These are phyloP conservation scores for Nidularia sp. DNA, from an alignment of 768 basidiomycete species.

Conservation along the genomic window DNA sequence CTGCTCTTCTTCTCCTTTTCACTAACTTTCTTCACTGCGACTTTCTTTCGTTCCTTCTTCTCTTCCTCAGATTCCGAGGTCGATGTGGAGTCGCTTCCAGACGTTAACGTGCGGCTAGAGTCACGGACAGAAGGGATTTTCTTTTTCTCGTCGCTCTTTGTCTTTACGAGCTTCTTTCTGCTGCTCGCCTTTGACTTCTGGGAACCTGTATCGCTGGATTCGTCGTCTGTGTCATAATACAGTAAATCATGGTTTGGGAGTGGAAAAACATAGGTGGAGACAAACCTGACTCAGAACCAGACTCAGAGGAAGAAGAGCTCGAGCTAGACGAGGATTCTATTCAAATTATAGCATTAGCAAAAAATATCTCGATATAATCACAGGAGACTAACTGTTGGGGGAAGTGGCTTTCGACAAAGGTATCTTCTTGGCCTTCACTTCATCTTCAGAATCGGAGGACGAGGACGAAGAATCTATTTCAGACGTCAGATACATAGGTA, in stretches of 20 bases:
- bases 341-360: background rate
- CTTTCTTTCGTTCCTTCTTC: background rate
- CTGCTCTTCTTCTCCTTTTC: background rate
- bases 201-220: slow-evolving; percentile 27
- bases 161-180: slow-evolving; percentile 7
- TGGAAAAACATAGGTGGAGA: background rate
- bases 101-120: slow-evolving; percentile 36
- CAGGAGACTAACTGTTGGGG: background rate
- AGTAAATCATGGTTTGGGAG: background rate
- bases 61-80: slow-evolving; percentile 14
- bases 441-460: no score
- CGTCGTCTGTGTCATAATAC: slow-evolving; percentile 20
- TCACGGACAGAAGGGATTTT: slow-evolving; percentile 19
- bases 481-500: no score
- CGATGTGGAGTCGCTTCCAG: slow-evolving; percentile 15
- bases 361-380: background rate
- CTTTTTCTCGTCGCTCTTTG: slow-evolving; percentile 3
- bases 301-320: slow-evolving; percentile 18
- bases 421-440: slow-evolving; percentile 1
- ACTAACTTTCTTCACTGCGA: background rate
- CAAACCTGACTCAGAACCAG: slow-evolving; percentile 26
- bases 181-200: slow-evolving; percentile 8
- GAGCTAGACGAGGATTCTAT: slow-evolving; percentile 6
- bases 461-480: no score
- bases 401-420: background rate